Evolutionary conservation across 495 filamentous ascomycete species (phyloP).

Genomic region (Aspergillus sparsus): DNA sequence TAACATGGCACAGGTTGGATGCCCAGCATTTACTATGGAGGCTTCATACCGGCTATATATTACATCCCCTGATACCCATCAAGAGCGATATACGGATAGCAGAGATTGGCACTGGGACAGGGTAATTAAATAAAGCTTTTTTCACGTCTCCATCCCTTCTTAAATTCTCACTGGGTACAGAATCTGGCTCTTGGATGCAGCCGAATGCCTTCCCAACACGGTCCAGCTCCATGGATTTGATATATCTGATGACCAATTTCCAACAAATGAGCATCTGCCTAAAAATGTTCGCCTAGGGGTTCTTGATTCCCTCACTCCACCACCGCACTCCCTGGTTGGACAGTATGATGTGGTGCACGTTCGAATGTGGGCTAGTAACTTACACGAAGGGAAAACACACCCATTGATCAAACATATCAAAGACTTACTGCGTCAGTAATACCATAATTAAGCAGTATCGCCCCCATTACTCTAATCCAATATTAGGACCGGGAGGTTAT

Average conservation of each 20-base stretch:
- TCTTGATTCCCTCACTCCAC: conserved; percentile 28
- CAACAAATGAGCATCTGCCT: conserved; percentile 28
- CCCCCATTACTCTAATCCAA: conserved; percentile 6
- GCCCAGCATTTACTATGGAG: conserved; percentile 34
- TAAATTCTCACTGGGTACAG: conserved; percentile 21
- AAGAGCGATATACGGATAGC: conserved; percentile 32
- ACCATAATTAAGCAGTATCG: conserved; percentile 6
- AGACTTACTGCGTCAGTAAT: conserved; percentile 24
- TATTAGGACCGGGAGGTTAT: conserved; percentile 31
- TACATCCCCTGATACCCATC: conserved; percentile 31
- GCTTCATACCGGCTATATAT: conserved; percentile 27
- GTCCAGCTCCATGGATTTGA: conserved; percentile 33
- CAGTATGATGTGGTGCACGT: conserved; percentile 45
- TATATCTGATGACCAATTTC: conserved; percentile 32
- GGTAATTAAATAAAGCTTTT: no score
- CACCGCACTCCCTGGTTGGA: conserved; percentile 26
- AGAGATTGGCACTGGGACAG: conserved; percentile 37
- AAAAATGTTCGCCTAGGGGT: conserved; percentile 29
- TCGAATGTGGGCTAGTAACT: conserved; percentile 32
- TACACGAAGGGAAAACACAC: conserved; percentile 20
- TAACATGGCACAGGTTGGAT: conserved; percentile 28
- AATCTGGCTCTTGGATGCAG: conserved; percentile 35
- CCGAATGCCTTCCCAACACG: conserved; percentile 25
- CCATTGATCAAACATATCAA: conserved; percentile 24
- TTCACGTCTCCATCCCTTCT: not conserved